These are phyloP conservation scores for Colletotrichum costaricense DNA, from an alignment of 2,329 filamentous ascomycete species.

Conservation along the genomic window DNA sequence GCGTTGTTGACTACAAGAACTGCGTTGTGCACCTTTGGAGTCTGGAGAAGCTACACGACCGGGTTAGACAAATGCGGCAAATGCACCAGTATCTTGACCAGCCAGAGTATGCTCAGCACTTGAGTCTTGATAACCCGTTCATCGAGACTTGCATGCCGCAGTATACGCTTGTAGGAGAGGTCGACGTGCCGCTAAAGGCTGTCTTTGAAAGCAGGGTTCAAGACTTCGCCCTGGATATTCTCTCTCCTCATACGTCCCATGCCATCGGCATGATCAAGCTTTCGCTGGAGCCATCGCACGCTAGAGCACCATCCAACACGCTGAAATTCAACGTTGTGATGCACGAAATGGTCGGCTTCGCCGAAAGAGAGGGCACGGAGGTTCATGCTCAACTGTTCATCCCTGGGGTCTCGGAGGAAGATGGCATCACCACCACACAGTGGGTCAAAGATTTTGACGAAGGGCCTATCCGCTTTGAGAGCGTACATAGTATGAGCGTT, in stretches of 20 bases:
- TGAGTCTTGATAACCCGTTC: slow-evolving; percentile 93
- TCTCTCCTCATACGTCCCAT: slow-evolving; percentile 91
- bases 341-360: slow-evolving; percentile 94
- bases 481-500: slow-evolving; percentile 97
- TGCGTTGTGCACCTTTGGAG: slow-evolving; percentile 93
- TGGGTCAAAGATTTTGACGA: slow-evolving; percentile 97
- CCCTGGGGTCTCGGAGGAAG: slow-evolving; percentile 88
- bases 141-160: slow-evolving; percentile 90
- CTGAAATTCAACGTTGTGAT: slow-evolving; percentile 99
- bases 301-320: slow-evolving; percentile 89
- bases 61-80: slow-evolving; percentile 92
- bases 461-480: slow-evolving; percentile 91
- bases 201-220: slow-evolving; percentile 96
- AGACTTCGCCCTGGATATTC: slow-evolving; percentile 90
- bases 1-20: slow-evolving; percentile 91
- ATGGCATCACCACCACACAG: slow-evolving; percentile 92
- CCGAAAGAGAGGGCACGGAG: slow-evolving; percentile 93
- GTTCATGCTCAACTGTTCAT: slow-evolving; percentile 98
- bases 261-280: slow-evolving; percentile 91
- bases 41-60: slow-evolving; percentile 87
- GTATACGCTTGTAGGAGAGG: slow-evolving; percentile 92
- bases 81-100: slow-evolving; percentile 97
- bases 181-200: slow-evolving; percentile 89
- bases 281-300: slow-evolving; percentile 92
- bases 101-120: slow-evolving; percentile 93